Evolutionary conservation across 1,284 basidiomycete genomes (phyloP).

Genomic region (Paramarasmius palmivorus): DNA sequence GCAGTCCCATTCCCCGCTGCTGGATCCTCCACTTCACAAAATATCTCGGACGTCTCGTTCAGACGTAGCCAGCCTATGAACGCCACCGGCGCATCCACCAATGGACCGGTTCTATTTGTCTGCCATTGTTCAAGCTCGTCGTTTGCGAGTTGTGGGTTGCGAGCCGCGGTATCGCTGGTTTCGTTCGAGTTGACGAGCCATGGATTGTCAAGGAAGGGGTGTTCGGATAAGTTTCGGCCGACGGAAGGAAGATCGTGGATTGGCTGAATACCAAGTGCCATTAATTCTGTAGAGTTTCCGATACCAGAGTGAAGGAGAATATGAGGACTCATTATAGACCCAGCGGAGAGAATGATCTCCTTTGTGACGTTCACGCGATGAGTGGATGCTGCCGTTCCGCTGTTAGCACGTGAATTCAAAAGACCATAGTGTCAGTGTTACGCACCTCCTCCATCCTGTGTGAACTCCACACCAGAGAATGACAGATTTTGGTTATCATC

Average conservation of each 20-base stretch:
- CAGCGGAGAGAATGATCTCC: constrained; percentile 36
- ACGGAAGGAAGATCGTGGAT: constrained; percentile 21
- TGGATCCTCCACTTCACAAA: too few relatives aligned
- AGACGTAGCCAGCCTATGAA: neutral
- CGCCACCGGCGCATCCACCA: constrained; percentile 2
- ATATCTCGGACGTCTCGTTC: constrained; percentile 24
- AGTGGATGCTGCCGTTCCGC: neutral
- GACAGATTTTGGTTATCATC: neutral
- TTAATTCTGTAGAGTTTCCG: constrained; percentile 29
- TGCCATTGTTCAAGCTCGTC: constrained; percentile 23
- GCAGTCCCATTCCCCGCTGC: too few relatives aligned
- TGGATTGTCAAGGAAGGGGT: constrained; percentile 23
- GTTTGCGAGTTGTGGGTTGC: constrained; percentile 19
- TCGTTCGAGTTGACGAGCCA: constrained; percentile 24
- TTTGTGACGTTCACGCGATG: constrained; percentile 20
- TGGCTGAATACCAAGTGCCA: constrained; percentile 24
- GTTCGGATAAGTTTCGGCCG: constrained; percentile 37
- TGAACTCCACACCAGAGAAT: constrained; percentile 11
- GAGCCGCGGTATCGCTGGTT: constrained; percentile 23
- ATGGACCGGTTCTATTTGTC: constrained; percentile 19
- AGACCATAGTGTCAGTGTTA: neutral
- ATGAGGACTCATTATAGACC: constrained; percentile 32
- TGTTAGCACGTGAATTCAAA: neutral
- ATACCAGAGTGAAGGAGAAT: constrained; percentile 40
- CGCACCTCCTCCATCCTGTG: constrained; percentile 5